Evolutionary conservation across 805 yeast species (phyloP).

Genomic region (Saccharomyces eubayanus): DNA sequence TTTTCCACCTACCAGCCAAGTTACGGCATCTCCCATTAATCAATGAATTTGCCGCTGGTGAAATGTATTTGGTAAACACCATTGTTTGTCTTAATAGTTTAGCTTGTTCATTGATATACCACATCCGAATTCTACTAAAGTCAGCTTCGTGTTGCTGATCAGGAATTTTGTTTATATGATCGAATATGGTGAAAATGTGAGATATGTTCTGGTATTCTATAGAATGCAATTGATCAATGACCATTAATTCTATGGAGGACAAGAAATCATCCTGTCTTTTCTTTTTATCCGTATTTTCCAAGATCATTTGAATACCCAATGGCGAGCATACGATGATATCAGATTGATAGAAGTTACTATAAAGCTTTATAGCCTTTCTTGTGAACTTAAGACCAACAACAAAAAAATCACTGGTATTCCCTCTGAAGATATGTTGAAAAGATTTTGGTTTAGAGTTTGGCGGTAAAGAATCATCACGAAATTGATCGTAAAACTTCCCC

Average conservation of each 20-base stretch:
- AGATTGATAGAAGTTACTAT: slow-evolving; percentile 72
- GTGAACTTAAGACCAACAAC: slow-evolving; percentile 87
- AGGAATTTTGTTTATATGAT: slow-evolving; percentile 69
- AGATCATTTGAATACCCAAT: slow-evolving; percentile 70
- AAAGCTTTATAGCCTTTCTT: slow-evolving; percentile 75
- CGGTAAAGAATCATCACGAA: slow-evolving; percentile 42
- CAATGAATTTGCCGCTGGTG: slow-evolving; percentile 74
- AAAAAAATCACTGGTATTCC: slow-evolving; percentile 87
- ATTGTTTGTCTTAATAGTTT: slow-evolving; percentile 67
- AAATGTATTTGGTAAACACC: slow-evolving; percentile 61
- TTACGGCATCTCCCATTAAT: slow-evolving; percentile 43
- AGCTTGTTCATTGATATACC: slow-evolving; percentile 82
- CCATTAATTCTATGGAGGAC: slow-evolving; percentile 75
- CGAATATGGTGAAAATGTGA: slow-evolving; percentile 63
- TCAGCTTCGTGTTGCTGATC: slow-evolving; percentile 75
- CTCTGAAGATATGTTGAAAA: slow-evolving; percentile 69
- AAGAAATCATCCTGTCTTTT: slow-evolving; percentile 72
- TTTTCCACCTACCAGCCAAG: slow-evolving; percentile 52
- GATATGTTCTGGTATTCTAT: slow-evolving; percentile 91
- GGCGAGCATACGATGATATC: slow-evolving; percentile 90
- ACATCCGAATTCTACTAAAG: slow-evolving; percentile 83
- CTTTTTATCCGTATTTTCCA: slow-evolving; percentile 52
- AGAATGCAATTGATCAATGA: slow-evolving; percentile 79
- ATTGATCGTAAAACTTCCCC: slow-evolving; percentile 65
- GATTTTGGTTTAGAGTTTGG: slow-evolving; percentile 66